These are phyloP conservation scores for Isoetes engelmannii DNA, from an alignment of 83 land plant genomes.

Conservation along the genomic window DNA sequence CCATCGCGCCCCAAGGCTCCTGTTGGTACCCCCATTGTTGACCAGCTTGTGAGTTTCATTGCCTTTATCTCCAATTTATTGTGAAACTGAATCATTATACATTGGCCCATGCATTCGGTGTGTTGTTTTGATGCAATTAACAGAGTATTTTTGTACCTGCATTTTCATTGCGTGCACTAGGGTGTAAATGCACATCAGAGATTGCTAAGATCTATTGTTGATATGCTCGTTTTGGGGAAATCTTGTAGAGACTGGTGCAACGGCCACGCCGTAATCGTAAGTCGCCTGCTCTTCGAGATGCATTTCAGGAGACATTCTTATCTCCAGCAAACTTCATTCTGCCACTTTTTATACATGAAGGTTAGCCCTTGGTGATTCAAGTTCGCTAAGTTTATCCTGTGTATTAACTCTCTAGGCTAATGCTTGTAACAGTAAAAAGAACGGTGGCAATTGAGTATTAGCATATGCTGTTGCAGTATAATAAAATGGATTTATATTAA, in stretches of 20 bases:
- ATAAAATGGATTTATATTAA: too few species aligned
- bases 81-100: background rate
- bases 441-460: too few species aligned
- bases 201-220: background rate
- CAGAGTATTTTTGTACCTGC: background rate
- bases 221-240: background rate
- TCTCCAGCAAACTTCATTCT: slow-evolving; percentile 87
- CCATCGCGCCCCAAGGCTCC: slow-evolving; percentile 55
- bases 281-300: slow-evolving; percentile 62
- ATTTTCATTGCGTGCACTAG: background rate
- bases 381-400: background rate
- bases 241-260: slow-evolving; percentile 43
- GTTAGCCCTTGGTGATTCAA: slow-evolving; percentile 21
- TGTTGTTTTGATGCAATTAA: background rate
- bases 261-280: slow-evolving; percentile 89
- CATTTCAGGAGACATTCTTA: slow-evolving; percentile 79
- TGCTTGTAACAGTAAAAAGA: background rate
- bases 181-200: background rate
- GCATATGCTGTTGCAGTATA: too few species aligned
- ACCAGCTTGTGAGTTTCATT: slow-evolving; percentile 45
- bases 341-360: slow-evolving; percentile 97
- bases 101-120: background rate
- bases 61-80: background rate
- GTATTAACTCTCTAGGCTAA: background rate
- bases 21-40: slow-evolving; percentile 63